A percentile compares a stretch with the other conserved stretches of the same genome.
These are phyloP conservation scores for Cryomyces minteri DNA, from an alignment of 495 filamentous ascomycete genomes.

Conservation along the genomic window DNA sequence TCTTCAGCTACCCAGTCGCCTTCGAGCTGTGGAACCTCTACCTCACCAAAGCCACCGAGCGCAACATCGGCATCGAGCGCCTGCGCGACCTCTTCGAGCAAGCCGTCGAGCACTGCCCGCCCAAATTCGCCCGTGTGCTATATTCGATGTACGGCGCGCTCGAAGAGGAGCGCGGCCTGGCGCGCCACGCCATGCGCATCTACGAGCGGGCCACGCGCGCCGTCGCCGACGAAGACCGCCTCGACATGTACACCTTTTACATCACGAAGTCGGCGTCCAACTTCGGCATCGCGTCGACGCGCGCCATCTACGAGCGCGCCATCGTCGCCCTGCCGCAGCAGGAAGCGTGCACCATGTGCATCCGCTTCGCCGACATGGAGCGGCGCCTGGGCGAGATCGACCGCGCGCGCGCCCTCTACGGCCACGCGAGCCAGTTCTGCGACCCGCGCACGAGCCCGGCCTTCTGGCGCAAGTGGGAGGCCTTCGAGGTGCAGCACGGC, in stretches of 20 bases:
- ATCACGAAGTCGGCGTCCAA: constrained; percentile 98
- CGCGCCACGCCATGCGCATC: constrained; percentile 96
- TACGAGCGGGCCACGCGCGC: constrained; percentile 95
- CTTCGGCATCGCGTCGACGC: constrained; percentile 89
- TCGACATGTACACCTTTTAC: constrained; percentile 99
- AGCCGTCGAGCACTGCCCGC: constrained; percentile 82
- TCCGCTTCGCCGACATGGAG: constrained; percentile 99
- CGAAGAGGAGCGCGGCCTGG: constrained; percentile 89
- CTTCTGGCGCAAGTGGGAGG: constrained; percentile 96
- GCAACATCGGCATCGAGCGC: constrained; percentile 86
- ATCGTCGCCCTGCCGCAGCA: constrained; percentile 82
- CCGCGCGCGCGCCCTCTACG: constrained; percentile 84
- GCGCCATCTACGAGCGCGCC: constrained; percentile 90
- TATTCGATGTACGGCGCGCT: constrained; percentile 98
- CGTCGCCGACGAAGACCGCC: constrained; percentile 84
- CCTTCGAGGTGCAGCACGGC: constrained; percentile 90
- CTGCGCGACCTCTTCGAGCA: constrained; percentile 95
- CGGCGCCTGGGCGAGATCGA: constrained; percentile 91
- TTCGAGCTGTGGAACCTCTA: constrained; percentile 99
- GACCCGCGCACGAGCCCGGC: constrained; percentile 75
- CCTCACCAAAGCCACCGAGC: constrained; percentile 89
- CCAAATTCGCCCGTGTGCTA: constrained; percentile 86
- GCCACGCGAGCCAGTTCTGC: constrained; percentile 91
- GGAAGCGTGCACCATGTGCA: constrained; percentile 93
- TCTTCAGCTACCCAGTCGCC: constrained; percentile 94